Evolutionary conservation across 768 basidiomycete genomes (phyloP), one percentile per base, ranked within the genome.

Genomic region (Rhodotorula graminis): DNA sequence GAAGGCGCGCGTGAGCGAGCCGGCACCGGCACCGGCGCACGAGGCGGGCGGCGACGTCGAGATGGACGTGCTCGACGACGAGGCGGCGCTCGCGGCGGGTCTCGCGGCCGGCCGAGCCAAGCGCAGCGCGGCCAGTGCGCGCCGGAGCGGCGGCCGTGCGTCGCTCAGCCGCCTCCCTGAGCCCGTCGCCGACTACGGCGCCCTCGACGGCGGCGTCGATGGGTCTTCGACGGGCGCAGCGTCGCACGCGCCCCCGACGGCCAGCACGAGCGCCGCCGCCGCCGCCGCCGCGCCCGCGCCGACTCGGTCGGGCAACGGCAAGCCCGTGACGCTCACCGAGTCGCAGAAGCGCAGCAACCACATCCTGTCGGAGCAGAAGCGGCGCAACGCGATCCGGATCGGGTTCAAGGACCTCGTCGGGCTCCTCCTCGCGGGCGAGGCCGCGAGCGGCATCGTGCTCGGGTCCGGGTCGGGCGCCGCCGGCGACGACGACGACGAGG

Each of bases 321-420:
- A 37, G 37, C 37, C 37, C 37, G 37, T 37, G 15, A 60, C 72
- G 12, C 40, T 94, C 37, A 88, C 89, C 3, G 87, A 90, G 0
- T 88, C 89, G 4, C 91, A 93, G 84, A 94, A 94, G 80, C 91
- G 93, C 79, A 89, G 89, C 53, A 94, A 94, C 77, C 93, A 95
- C 83, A 93, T 95, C 84, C 88, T 92, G 86, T 92, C 91, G 14
- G 93, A 95, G 80, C 92, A 95, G 82, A 91, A 91, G 78, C 90
- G 93, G 15, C 87, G 93, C 18, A 94, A 94, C 78, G 90, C 90
- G 63, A 95, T 95, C 76, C 88, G 91, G 55, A 89, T 91, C 73
- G 92, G 92, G 53, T 95, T 93, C 81, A 88, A 90, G 2, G 90
- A 92, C 79, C 82, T 95, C 55, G 92, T 92, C 46, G 82, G 88